Evolutionary conservation across 1,284 basidiomycete genomes (phyloP).

Genomic region (Trametes sp.): DNA sequence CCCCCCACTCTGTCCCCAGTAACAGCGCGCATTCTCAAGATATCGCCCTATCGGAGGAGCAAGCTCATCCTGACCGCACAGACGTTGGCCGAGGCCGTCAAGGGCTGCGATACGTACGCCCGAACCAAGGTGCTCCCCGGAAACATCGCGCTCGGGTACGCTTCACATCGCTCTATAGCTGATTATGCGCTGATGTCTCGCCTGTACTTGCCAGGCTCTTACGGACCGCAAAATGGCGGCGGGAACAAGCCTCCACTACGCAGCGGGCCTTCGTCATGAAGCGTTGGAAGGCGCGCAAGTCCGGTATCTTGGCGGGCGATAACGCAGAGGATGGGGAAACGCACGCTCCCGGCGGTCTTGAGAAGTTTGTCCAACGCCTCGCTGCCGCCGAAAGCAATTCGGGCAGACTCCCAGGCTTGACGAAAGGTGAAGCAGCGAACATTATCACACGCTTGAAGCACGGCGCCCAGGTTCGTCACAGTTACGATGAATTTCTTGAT

Average conservation of each 20-base stretch:
- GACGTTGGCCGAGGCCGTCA: conserved; percentile 63
- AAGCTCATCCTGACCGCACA: conserved; percentile 61
- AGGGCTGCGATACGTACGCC: conserved; percentile 75
- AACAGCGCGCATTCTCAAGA: conserved; percentile 54
- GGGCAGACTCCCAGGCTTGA: conserved; percentile 61
- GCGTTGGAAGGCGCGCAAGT: conserved; percentile 53
- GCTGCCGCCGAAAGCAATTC: no score
- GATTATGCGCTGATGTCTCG: background rate
- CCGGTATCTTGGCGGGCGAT: no score
- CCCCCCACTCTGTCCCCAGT: conserved; percentile 57
- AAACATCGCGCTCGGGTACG: conserved; percentile 55
- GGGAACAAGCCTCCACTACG: conserved; percentile 64
- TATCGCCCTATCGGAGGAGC: conserved; percentile 63
- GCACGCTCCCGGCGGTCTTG: no score
- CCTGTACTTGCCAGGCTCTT: conserved; percentile 54
- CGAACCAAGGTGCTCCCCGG: conserved; percentile 60
- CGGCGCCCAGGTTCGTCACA: conserved; percentile 68
- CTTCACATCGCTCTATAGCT: conserved; percentile 7
- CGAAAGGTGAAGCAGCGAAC: conserved; percentile 81
- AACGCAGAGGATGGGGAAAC: no score
- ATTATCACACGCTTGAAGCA: conserved; percentile 82
- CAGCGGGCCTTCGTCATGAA: conserved; percentile 73
- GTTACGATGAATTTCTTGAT: background rate
- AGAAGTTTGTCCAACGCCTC: no score
- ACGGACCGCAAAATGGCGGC: conserved; percentile 80